Evolutionary conservation across 179 eudicot species (phyloP).

Genomic region (Beta corolliflora): DNA sequence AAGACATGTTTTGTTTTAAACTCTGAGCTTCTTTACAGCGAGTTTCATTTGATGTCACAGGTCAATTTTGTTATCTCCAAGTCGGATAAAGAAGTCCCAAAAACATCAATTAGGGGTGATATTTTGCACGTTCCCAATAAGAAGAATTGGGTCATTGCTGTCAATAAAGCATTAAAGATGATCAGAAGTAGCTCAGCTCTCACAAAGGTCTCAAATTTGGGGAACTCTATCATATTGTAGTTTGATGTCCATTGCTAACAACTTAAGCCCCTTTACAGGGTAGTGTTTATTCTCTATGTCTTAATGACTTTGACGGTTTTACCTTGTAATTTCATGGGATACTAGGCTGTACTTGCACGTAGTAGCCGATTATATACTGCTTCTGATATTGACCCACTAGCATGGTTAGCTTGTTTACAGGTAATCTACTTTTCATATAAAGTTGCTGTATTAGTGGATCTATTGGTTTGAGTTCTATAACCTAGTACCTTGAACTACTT

Average conservation of each 20-base stretch:
- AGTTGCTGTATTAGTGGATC: background rate
- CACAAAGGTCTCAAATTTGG: slow-evolving; percentile 55
- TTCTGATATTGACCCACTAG: slow-evolving; percentile 72
- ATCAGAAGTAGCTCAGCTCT: slow-evolving; percentile 64
- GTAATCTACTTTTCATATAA: slow-evolving; percentile 32
- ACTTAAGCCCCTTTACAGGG: background rate
- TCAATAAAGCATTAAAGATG: slow-evolving; percentile 66
- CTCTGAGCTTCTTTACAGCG: slow-evolving; percentile 10
- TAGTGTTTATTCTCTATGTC: background rate
- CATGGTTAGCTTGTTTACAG: slow-evolving; percentile 85
- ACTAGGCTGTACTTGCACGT: slow-evolving; percentile 95
- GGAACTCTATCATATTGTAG: background rate
- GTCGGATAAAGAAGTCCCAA: slow-evolving; percentile 45
- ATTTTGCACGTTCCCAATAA: slow-evolving; percentile 56
- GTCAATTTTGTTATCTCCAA: slow-evolving; percentile 43
- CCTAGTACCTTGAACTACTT: background rate
- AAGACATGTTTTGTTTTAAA: background rate
- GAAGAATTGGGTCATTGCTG: slow-evolving; percentile 66
- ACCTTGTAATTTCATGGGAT: slow-evolving; percentile 3
- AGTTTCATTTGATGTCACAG: slow-evolving; percentile 41
- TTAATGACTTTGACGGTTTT: background rate
- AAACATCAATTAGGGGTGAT: slow-evolving; percentile 41
- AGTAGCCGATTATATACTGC: slow-evolving; percentile 75
- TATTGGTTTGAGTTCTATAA: background rate
- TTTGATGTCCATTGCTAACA: background rate